Evolutionary conservation across 1,139 yeast species (phyloP).

Genomic region (Groenewaldozyma sp.): DNA sequence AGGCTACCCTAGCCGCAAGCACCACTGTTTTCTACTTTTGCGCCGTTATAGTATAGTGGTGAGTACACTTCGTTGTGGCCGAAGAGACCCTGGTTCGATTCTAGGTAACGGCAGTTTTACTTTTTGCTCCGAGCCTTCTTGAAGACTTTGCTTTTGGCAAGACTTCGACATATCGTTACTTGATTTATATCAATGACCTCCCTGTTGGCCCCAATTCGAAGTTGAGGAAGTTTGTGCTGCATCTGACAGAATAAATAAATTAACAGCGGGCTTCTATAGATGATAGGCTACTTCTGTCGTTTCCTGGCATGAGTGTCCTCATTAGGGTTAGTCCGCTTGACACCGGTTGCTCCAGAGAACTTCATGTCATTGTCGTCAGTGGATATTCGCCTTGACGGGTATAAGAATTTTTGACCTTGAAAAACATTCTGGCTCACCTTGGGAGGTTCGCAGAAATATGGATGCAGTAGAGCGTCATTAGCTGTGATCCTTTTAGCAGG

Average conservation of each 20-base stretch:
- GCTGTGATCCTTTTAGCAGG: constrained; percentile 78
- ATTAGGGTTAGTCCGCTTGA: constrained; percentile 14
- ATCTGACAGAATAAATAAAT: too few species aligned
- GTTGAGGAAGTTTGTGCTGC: too few species aligned
- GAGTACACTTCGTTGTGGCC: constrained; percentile 20
- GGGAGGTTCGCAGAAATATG: constrained; percentile 62
- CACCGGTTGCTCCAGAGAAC: constrained; percentile 21
- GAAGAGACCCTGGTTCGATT: constrained; percentile 20
- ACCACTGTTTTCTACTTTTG: constrained; percentile 1
- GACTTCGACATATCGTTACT: too few species aligned
- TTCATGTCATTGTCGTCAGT: constrained; percentile 32
- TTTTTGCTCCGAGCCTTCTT: not conserved
- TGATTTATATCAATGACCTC: too few species aligned
- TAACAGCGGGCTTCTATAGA: too few species aligned
- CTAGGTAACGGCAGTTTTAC: constrained; percentile 16
- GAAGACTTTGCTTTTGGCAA: not conserved
- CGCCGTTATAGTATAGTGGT: constrained; percentile 20
- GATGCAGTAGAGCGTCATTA: constrained; percentile 60
- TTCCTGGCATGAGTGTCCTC: constrained; percentile 17
- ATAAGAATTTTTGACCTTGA: constrained; percentile 28
- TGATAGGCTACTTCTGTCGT: constrained; percentile 15
- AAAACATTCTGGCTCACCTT: constrained; percentile 50
- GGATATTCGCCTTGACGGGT: constrained; percentile 34
- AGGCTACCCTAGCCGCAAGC: too few species aligned
- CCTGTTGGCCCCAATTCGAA: too few species aligned